These are phyloP conservation scores for Nicotiana otophora DNA, from an alignment of 257 asterid species.

Conservation along the genomic window DNA sequence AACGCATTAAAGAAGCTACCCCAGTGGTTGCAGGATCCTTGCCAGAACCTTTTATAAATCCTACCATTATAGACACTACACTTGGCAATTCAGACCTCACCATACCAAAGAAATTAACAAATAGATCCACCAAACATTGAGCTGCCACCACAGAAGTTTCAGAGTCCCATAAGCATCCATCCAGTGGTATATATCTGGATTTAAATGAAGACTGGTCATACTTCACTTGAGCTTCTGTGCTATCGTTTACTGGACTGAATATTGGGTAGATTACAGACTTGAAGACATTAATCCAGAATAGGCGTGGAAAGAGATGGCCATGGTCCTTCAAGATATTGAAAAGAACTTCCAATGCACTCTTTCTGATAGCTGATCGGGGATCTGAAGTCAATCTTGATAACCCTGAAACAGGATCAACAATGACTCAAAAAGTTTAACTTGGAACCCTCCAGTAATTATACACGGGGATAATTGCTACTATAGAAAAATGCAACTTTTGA, in stretches of 20 bases:
- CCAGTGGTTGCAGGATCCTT: constrained; percentile 81
- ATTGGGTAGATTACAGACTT: constrained; percentile 66
- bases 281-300: constrained; percentile 73
- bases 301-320: constrained; percentile 72
- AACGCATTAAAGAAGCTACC: constrained; percentile 67
- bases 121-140: constrained; percentile 63
- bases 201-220: constrained; percentile 31
- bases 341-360: constrained; percentile 88
- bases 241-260: constrained; percentile 49
- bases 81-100: constrained; percentile 63
- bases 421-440: not conserved
- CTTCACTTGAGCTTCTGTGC: constrained; percentile 38
- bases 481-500: not conserved
- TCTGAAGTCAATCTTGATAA: constrained; percentile 85
- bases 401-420: constrained; percentile 48
- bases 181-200: constrained; percentile 39
- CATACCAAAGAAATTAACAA: constrained; percentile 57
- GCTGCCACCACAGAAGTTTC: constrained; percentile 71
- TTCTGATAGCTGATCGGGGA: constrained; percentile 91
- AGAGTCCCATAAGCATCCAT: constrained; percentile 70
- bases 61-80: constrained; percentile 60
- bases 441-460: not conserved
- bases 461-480: not conserved
- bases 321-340: constrained; percentile 95
- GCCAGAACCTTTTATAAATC: constrained; percentile 57